Percentiles rank a stretch among this genome's conserved stretches.
These are phyloP conservation scores for Mycena kentingensis DNA, from an alignment of 768 basidiomycete species.

Conservation along the genomic window DNA sequence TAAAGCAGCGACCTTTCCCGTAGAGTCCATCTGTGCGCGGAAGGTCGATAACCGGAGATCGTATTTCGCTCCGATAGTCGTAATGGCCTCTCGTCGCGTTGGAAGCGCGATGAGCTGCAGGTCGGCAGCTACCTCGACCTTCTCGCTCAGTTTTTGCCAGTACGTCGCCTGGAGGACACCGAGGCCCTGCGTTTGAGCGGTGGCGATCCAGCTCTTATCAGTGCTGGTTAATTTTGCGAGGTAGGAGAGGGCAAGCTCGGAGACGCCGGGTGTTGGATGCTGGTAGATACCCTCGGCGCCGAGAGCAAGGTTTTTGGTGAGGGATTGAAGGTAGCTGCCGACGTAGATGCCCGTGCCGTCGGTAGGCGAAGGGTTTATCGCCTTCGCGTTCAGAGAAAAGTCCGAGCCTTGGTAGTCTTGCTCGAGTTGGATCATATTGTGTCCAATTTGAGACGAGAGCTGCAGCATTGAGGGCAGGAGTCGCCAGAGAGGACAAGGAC, in stretches of 20 bases:
- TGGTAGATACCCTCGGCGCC: constrained; percentile 87
- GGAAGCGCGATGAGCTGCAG: constrained; percentile 80
- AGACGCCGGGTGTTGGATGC: constrained; percentile 67
- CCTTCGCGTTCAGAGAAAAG: constrained; percentile 83
- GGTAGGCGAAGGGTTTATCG: constrained; percentile 86
- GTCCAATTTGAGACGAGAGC: constrained; percentile 75
- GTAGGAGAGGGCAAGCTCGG: constrained; percentile 75
- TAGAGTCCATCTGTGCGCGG: constrained; percentile 91
- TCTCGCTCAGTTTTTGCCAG: constrained; percentile 94
- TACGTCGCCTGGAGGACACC: constrained; percentile 91
- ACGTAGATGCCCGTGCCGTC: constrained; percentile 92
- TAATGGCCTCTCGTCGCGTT: constrained; percentile 83
- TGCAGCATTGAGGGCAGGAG: constrained; percentile 34
- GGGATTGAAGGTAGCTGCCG: constrained; percentile 88
- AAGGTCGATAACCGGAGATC: constrained; percentile 93
- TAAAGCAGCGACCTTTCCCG: constrained; percentile 91
- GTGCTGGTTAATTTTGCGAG: constrained; percentile 76
- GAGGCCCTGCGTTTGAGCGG: constrained; percentile 79
- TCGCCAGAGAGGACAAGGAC: constrained; percentile 22
- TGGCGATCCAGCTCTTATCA: constrained; percentile 88
- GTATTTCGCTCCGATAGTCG: constrained; percentile 95
- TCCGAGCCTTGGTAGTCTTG: constrained; percentile 92
- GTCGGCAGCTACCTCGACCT: constrained; percentile 97
- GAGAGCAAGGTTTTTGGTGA: constrained; percentile 86
- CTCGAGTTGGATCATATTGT: constrained; percentile 91